Percentiles rank a stretch among this genome's conserved stretches.
These are phyloP conservation scores for Ophiostoma himal-ulmi DNA, from an alignment of 2,329 filamentous ascomycete species.

Conservation along the genomic window DNA sequence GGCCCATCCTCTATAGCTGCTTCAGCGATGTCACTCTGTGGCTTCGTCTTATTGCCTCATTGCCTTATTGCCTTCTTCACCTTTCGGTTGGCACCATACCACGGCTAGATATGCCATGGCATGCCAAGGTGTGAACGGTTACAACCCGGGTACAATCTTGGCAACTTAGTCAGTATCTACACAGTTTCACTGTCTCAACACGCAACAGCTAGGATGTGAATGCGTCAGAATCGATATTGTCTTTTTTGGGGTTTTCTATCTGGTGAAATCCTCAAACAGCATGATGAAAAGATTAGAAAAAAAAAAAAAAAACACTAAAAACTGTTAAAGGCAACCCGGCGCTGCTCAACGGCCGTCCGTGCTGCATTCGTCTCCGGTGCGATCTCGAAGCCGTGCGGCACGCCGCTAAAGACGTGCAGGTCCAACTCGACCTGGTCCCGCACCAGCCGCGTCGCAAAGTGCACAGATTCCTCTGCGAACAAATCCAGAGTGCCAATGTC, in stretches of 20 bases:
- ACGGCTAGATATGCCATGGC: neutral
- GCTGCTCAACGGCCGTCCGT: neutral
- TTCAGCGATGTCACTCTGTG: neutral
- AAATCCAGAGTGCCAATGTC: constrained; percentile 38
- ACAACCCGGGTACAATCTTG: neutral
- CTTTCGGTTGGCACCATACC: neutral
- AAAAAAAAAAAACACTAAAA: neutral
- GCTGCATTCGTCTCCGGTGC: neutral
- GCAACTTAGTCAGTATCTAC: neutral
- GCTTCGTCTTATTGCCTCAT: neutral
- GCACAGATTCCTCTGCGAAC: constrained; percentile 35
- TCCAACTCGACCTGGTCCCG: constrained; percentile 37
- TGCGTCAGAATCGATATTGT: too few species aligned
- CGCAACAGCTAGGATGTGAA: too few species aligned
- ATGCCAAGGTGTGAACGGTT: constrained; percentile 7
- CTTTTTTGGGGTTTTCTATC: too few species aligned
- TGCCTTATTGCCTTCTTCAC: neutral
- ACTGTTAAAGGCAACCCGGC: neutral
- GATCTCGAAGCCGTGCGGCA: constrained; percentile 37
- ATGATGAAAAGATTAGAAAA: neutral
- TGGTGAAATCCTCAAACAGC: too few species aligned
- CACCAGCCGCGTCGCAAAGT: constrained; percentile 33
- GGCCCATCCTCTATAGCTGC: neutral
- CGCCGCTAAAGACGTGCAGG: constrained; percentile 34
- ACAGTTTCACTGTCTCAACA: neutral